Conservation (phyloP, 768 basidiomycete genomes). For the Macrocybe gigantea region DNA sequence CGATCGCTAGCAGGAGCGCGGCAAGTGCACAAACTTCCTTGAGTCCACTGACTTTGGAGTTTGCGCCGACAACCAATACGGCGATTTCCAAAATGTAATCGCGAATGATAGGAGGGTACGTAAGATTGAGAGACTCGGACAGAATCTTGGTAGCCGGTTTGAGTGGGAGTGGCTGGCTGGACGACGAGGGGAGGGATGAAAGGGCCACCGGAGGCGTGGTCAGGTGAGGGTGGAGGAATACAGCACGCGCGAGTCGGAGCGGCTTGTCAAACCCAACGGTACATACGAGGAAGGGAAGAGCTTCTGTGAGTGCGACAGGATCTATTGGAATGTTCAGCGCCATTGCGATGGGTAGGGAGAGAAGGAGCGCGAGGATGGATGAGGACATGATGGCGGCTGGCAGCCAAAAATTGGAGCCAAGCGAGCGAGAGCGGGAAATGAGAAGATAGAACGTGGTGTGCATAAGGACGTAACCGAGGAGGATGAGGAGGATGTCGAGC, state of each 20-base stretch:
- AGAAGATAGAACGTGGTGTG: constrained; percentile 91
- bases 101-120: constrained; percentile 79
- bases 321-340: constrained; percentile 82
- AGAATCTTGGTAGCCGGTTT: constrained; percentile 83
- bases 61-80: constrained; percentile 82
- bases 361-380: constrained; percentile 76
- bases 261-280: constrained; percentile 99
- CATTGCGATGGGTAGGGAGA: constrained; percentile 73
- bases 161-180: constrained; percentile 32
- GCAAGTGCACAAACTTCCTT: constrained; percentile 94
- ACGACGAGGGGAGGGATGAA: constrained; percentile 24
- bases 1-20: constrained; percentile 78
- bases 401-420: constrained; percentile 62
- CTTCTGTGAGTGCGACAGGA: constrained; percentile 89
- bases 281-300: constrained; percentile 95
- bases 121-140: constrained; percentile 72
- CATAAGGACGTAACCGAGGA: constrained; percentile 93
- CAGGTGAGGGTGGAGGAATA: constrained; percentile 78
- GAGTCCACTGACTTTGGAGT: constrained; percentile 81
- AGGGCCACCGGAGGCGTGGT: constrained; percentile 28
- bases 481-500: constrained; percentile 90
- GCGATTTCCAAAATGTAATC: constrained; percentile 93
- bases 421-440: constrained; percentile 79
- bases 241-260: constrained; percentile 81
- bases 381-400: constrained; percentile 73